A percentile compares a stretch with the other conserved stretches of the same genome.
Evolutionary conservation across 2,329 filamentous ascomycete genomes (phyloP).

Genomic region (Aspergillus quadricinctus): DNA sequence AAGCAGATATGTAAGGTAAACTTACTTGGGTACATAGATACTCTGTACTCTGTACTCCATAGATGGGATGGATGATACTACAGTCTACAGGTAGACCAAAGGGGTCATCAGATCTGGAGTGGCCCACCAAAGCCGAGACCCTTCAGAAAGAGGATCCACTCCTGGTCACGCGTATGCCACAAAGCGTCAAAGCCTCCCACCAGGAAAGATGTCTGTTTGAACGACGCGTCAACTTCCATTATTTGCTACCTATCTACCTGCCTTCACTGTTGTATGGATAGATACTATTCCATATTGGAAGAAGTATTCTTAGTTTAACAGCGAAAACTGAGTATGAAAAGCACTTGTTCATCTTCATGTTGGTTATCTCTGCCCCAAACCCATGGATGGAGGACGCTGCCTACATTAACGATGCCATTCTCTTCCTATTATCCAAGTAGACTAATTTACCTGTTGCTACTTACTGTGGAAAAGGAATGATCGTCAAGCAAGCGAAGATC

Average conservation of each 20-base stretch:
- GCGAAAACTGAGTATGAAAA: background rate
- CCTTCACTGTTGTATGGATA: background rate
- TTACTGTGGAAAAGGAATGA: background rate
- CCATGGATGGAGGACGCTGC: background rate
- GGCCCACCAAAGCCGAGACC: conserved; percentile 16
- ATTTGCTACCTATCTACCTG: too few species aligned
- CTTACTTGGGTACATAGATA: too few species aligned
- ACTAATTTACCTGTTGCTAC: background rate
- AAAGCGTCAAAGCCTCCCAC: background rate
- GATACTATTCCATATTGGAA: background rate
- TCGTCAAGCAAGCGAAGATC: background rate
- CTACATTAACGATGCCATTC: background rate
- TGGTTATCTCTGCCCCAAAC: background rate
- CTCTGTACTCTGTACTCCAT: too few species aligned
- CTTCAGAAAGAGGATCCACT: background rate
- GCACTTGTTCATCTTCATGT: background rate
- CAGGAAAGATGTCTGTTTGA: background rate
- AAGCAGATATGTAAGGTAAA: too few species aligned
- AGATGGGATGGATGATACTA: too few species aligned
- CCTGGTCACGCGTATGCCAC: background rate
- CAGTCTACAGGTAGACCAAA: too few species aligned
- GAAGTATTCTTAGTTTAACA: too few species aligned
- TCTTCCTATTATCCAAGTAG: background rate
- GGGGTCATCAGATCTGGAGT: conserved; percentile 15
- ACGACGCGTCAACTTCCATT: background rate